Conservation (phyloP, 345 rosid genomes). For the Eutrema yunnanense region DNA sequence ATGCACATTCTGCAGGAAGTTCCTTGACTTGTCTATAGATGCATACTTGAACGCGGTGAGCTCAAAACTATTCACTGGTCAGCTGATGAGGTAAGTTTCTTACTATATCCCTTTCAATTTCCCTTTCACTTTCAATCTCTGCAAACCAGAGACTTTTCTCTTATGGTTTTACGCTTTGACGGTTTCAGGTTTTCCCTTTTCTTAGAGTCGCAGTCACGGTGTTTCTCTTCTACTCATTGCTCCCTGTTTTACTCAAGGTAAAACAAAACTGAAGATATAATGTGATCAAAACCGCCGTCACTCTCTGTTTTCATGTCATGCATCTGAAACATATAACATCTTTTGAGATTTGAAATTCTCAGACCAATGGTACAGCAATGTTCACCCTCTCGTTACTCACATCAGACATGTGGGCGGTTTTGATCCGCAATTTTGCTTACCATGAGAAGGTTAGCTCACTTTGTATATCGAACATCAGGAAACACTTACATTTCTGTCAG, state of each 20-base stretch:
- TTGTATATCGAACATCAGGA: background rate
- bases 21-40: slow-evolving; percentile 51
- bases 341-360: slow-evolving; percentile 1
- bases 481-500: background rate
- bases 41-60: slow-evolving; percentile 70
- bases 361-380: slow-evolving; percentile 83
- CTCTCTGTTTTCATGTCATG: background rate
- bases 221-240: slow-evolving; percentile 79
- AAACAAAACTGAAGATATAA: background rate
- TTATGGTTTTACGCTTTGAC: background rate
- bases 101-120: background rate
- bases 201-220: slow-evolving; percentile 53
- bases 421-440: slow-evolving; percentile 80
- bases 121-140: background rate
- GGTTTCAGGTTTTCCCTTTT: slow-evolving; percentile 65
- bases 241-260: slow-evolving; percentile 45
- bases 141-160: background rate
- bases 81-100: slow-evolving; percentile 61
- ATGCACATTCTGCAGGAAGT: background rate
- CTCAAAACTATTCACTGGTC: slow-evolving; percentile 80
- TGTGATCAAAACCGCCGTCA: background rate
- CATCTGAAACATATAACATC: background rate
- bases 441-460: slow-evolving; percentile 24
- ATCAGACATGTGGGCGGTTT: slow-evolving; percentile 91
- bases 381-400: slow-evolving; percentile 81